These are phyloP conservation scores for Saturnispora halmiae DNA, from an alignment of 805 yeast genomes.

Conservation along the genomic window DNA sequence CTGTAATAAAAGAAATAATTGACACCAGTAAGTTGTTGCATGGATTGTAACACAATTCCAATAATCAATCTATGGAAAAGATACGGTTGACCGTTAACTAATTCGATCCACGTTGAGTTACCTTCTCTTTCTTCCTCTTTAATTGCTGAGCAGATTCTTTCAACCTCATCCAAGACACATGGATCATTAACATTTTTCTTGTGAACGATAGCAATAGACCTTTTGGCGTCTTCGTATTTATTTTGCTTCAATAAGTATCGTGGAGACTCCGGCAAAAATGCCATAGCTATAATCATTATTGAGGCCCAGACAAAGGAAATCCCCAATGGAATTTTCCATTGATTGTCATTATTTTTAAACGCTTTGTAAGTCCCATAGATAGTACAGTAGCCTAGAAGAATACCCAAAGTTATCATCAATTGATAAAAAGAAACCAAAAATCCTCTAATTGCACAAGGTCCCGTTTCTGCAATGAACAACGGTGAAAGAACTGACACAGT, in stretches of 20 bases:
- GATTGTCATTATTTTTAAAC: constrained; percentile 50
- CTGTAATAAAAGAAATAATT: constrained; percentile 94
- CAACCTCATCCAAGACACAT: constrained; percentile 39
- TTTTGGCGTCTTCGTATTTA: constrained; percentile 51
- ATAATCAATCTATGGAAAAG: constrained; percentile 72
- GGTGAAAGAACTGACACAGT: constrained; percentile 92
- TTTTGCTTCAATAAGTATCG: constrained; percentile 73
- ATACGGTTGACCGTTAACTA: constrained; percentile 60
- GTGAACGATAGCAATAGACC: constrained; percentile 49
- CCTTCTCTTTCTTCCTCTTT: constrained; percentile 50
- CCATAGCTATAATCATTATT: constrained; percentile 62
- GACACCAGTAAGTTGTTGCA: constrained; percentile 95
- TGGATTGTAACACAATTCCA: constrained; percentile 88
- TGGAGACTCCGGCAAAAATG: constrained; percentile 93
- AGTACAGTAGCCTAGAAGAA: constrained; percentile 88
- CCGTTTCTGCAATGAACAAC: constrained; percentile 80
- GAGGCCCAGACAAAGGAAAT: constrained; percentile 82
- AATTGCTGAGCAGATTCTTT: constrained; percentile 29
- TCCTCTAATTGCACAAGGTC: constrained; percentile 90
- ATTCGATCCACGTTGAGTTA: constrained; percentile 51
- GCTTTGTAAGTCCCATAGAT: constrained; percentile 62
- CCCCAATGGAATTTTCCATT: constrained; percentile 88
- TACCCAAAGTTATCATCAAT: constrained; percentile 89
- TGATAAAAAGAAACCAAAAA: constrained; percentile 83
- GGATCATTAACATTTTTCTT: constrained; percentile 59